These are phyloP conservation scores for Fusarium hostae DNA, from an alignment of 2,329 filamentous ascomycete species.

Conservation along the genomic window DNA sequence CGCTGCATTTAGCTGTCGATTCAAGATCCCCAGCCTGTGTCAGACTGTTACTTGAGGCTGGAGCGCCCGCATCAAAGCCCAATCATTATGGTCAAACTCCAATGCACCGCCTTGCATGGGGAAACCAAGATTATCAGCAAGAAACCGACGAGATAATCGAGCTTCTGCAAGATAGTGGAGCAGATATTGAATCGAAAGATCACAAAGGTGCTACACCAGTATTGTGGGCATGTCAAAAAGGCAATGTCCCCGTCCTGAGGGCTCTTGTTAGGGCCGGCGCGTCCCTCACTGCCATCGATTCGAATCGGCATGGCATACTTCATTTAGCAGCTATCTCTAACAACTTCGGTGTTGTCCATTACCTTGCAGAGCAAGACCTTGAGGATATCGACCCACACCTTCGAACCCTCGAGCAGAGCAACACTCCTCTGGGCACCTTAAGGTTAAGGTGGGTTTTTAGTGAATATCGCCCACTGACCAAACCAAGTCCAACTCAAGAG, in stretches of 20 bases:
- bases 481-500: accelerated
- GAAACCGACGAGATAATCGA: accelerated
- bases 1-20: accelerated
- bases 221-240: accelerated
- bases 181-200: background rate
- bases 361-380: background rate
- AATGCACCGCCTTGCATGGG: accelerated
- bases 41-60: constrained; percentile 15
- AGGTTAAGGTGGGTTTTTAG: accelerated
- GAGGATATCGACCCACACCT: background rate
- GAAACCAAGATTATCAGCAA: accelerated
- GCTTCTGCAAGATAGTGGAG: background rate
- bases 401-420: accelerated
- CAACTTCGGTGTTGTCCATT: background rate
- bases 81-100: accelerated
- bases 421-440: background rate
- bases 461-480: too few relatives aligned
- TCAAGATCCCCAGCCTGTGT: accelerated
- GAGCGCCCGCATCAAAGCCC: background rate
- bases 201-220: accelerated
- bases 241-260: accelerated
- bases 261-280: background rate
- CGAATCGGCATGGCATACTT: accelerated
- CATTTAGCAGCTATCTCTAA: accelerated
- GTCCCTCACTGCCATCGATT: background rate